Evolutionary conservation across 208 protist species (phyloP), one percentile per base, ranked within the genome.

Genomic region (Crithidia brevicula): DNA sequence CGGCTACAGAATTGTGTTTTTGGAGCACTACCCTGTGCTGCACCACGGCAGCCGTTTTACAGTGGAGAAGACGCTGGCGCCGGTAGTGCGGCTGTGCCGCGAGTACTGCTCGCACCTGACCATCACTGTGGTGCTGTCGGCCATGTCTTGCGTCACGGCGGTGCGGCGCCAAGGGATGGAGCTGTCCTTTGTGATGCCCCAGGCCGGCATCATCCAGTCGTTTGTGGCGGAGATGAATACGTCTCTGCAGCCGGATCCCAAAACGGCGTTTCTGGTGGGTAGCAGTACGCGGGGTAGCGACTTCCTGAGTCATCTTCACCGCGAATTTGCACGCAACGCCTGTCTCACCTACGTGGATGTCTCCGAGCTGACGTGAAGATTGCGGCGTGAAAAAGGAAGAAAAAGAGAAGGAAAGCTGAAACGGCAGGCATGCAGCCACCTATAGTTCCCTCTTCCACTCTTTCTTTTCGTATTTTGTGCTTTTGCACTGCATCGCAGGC

Each of bases 11-110:
- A 77, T 95, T 22, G 88, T 94, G 27, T 59, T 93, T 16, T 15
- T 96, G 0, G 92, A 96, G 45, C 86, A 96, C 67, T 86, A 91
- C 54, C 82, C 92, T 7, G 64, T 65, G 7, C 77, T 96, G 4
- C 92, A 96, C 67, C 88, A 93, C 82, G 86, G 83, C 22, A 90
- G 79, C 53, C 51, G 56, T 25, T 58, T 74, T 23, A 54, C 64
- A 3, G 45, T 93, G 2, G 72, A 91, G 20, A 40, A 56, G 49
- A 80, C 67, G 31, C 52, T 93, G 67, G 2, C 30, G 5, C 85
- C 82, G 1, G 59, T 96, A 4, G 77, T 72, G 20, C 70, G 67
- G 23, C 64, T 90, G 31, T 82, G 76, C 38, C 47, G 77, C 18
- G 45, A 69, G 42, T 57, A 33, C 25, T 50, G 46, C 13, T 42